Percentiles rank a stretch among this genome's conserved stretches.
These are phyloP conservation scores for Trametes meyenii DNA, from an alignment of 768 basidiomycete species.

Conservation along the genomic window DNA sequence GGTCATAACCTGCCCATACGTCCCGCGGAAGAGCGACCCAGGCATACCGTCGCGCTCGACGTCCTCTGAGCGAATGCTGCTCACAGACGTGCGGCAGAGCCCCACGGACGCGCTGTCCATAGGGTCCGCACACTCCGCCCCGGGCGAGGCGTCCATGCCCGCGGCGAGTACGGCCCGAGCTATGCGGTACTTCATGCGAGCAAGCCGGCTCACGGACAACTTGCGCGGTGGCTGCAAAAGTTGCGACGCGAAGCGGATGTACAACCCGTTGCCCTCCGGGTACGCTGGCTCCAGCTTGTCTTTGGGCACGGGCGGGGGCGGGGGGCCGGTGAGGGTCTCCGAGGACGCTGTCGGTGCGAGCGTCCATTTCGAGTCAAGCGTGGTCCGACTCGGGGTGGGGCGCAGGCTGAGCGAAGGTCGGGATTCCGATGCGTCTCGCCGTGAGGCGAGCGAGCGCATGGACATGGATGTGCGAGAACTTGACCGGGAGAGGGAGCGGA, in stretches of 20 bases:
- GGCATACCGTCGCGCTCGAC: conserved; percentile 24
- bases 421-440: conserved; percentile 3
- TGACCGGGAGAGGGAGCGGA: conserved; percentile 25
- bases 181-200: conserved; percentile 40
- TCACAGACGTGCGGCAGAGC: conserved; percentile 13
- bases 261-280: conserved; percentile 22
- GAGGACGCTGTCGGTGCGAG: conserved; percentile 24
- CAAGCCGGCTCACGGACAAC: conserved; percentile 28
- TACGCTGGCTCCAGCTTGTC: not conserved
- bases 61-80: conserved; percentile 25
- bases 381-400: conserved; percentile 9
- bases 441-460: conserved; percentile 8
- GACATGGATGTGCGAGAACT: conserved; percentile 17
- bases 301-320: not conserved
- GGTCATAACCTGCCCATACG: conserved; percentile 45
- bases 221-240: conserved; percentile 22
- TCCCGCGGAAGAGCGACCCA: conserved; percentile 44
- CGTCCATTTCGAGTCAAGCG: conserved; percentile 17
- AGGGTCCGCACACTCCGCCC: conserved; percentile 23
- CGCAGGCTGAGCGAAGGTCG: conserved; percentile 18
- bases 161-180: conserved; percentile 41
- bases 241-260: conserved; percentile 31
- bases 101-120: conserved; percentile 1
- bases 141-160: conserved; percentile 42
- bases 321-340: conserved; percentile 23